Evolutionary conservation across 257 asterid genomes (phyloP), one percentile per base, ranked within the genome.

Genomic region (Solanum bukasovii): DNA sequence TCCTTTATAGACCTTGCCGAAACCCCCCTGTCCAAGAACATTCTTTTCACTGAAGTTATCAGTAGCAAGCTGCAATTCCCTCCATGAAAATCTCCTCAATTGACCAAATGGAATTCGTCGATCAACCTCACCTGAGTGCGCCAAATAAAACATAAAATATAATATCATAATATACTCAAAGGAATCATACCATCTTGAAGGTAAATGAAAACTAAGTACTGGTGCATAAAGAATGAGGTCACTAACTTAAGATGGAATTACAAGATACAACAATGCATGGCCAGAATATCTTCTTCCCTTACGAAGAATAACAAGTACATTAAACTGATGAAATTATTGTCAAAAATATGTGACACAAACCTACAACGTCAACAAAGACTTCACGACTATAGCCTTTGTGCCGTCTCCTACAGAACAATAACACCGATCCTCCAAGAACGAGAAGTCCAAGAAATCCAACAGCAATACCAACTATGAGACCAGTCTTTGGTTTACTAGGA

Each of bases 1-100:
- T 88, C 99, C 99, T 92, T 94, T 93, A 90, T 96, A 96, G 20
- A 96, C 99, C 90, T 95, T 96, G 83, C 98, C 99, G 77, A 95
- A 96, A 56, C 99, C 99, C 21, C 99, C 99, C 90, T 95, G 98
- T 77, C 99, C 99, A 25, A 97, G 95, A 33, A 94, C 98, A 59
- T 92, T 97, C 86, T 94, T 95, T 88, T 97, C 98, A 71, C 93
- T 94, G 91, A 97, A 97, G 90, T 88, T 93, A 78, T 95, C 99
- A 0, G 99, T 93, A 84, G 99, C 98, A 34, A 94, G 90, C 92
- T 96, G 98, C 94, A 96, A 84, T 87, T 96, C 99, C 87, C 98
- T 92, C 98, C 98, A 95, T 14, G 96, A 71, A 65, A 96, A 95
- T 93, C 99, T 96, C 93, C 90, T 96, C 89, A 96, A 83, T 82